These are phyloP conservation scores for Candida taoyuanica DNA, from an alignment of 805 yeast genomes.

Conservation along the genomic window DNA sequence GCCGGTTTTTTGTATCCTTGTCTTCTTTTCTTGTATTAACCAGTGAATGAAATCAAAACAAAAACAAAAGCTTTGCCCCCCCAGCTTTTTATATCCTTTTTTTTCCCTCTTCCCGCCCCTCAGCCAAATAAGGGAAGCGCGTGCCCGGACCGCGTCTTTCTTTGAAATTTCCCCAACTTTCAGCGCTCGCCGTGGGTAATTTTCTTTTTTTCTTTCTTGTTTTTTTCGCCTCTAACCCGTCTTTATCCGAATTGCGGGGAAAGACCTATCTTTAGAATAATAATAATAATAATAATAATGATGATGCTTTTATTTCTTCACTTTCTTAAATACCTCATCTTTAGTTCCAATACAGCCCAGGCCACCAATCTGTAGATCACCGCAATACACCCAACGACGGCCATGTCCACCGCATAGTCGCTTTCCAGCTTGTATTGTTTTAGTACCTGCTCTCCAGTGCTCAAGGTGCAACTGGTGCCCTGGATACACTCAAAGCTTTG, in stretches of 20 bases:
- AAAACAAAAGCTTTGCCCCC: too few species aligned
- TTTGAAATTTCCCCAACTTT: conserved; percentile 2
- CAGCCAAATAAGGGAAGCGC: not conserved
- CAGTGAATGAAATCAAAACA: too few species aligned
- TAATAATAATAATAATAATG: too few species aligned
- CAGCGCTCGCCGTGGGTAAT: not conserved
- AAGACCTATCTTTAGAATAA: too few species aligned
- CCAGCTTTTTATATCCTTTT: too few species aligned
- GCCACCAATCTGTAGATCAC: conserved; percentile 18
- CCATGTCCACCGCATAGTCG: conserved; percentile 16
- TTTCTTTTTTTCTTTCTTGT: too few species aligned
- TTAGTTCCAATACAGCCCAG: conserved; percentile 9
- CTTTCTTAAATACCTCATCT: conserved; percentile 6
- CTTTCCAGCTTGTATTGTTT: conserved; percentile 41
- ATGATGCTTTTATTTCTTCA: too few species aligned
- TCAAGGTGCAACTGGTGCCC: conserved; percentile 45
- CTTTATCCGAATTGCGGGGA: not conserved
- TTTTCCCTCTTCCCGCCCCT: too few species aligned
- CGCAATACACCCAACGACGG: conserved; percentile 13
- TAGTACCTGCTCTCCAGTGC: conserved; percentile 52
- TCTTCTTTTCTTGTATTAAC: too few species aligned
- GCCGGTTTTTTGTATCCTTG: too few species aligned
- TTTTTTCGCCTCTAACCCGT: too few species aligned
- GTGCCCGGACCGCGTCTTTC: not conserved
- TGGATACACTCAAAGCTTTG: conserved; percentile 46